phyloP scores from a whole-genome alignment of 257 asterid genomes.

The Solanum verrucosum region DNA sequence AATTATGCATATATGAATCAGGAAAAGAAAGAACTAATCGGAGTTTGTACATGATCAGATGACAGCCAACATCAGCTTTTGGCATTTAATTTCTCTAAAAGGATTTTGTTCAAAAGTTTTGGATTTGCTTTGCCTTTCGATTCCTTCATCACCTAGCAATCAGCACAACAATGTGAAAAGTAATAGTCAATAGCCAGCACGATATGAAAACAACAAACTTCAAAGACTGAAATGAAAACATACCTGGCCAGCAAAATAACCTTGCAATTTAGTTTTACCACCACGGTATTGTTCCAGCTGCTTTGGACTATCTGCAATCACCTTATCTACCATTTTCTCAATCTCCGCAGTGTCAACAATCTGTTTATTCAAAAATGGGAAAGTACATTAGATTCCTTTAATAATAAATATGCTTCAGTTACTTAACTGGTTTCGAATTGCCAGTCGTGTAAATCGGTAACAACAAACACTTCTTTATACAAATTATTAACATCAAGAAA shows the following conservation, averaged over 20 bases:
- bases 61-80: constrained; percentile 25
- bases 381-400: not conserved
- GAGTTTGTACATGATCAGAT: not conserved
- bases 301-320: constrained; percentile 68
- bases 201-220: not conserved
- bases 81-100: constrained; percentile 52
- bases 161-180: not conserved
- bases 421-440: not conserved
- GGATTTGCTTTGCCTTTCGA: constrained; percentile 96
- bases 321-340: constrained; percentile 84
- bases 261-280: constrained; percentile 92
- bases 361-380: constrained; percentile 24
- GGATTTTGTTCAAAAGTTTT: constrained; percentile 75
- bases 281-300: constrained; percentile 82
- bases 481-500: not conserved
- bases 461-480: not conserved
- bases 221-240: not conserved
- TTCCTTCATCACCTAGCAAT: constrained; percentile 74
- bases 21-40: not conserved
- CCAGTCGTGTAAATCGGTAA: not conserved
- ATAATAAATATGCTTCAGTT: not conserved
- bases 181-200: not conserved
- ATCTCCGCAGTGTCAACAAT: constrained; percentile 78
- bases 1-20: not conserved
- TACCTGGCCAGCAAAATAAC: constrained; percentile 97